Conservation (phyloP, 768 basidiomycete genomes). For the Boletellus ananiceps region DNA sequence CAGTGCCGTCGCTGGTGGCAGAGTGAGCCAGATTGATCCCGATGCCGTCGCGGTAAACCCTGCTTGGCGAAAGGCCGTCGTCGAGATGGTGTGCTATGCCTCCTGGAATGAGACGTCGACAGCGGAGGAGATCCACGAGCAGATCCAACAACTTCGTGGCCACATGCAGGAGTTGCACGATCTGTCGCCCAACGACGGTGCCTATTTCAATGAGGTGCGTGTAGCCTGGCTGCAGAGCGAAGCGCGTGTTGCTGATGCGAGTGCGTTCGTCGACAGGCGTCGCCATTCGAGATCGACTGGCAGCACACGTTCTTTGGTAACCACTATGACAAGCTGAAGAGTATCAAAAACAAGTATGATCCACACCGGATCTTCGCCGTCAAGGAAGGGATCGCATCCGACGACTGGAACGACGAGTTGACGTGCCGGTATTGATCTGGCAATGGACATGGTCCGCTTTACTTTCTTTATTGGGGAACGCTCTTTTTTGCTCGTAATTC, state of each 20-base stretch:
- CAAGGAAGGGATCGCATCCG: conserved; percentile 23
- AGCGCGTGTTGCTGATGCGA: conserved; percentile 38
- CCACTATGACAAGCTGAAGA: conserved; percentile 38
- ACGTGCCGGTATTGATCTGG: conserved; percentile 8
- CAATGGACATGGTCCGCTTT: too few relatives aligned
- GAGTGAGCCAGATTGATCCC: conserved; percentile 34
- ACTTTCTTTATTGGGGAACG: too few relatives aligned
- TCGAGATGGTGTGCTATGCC: conserved; percentile 24
- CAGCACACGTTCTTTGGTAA: conserved; percentile 43
- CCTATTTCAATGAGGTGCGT: conserved; percentile 17
- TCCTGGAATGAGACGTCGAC: conserved; percentile 14
- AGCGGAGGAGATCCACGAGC: conserved; percentile 8
- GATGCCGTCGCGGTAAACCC: conserved; percentile 42
- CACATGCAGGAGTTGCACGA: conserved; percentile 28
- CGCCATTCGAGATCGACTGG: conserved; percentile 37
- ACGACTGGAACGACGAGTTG: conserved; percentile 11
- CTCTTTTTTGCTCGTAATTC: too few relatives aligned
- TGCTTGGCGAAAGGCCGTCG: conserved; percentile 42
- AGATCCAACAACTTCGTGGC: conserved; percentile 9
- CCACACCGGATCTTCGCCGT: conserved; percentile 7
- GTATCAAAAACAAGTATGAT: conserved; percentile 35
- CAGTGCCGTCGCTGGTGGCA: conserved; percentile 42
- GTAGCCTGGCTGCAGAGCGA: too few relatives aligned
- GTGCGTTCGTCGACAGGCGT: conserved; percentile 31
- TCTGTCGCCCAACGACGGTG: conserved; percentile 31